Evolutionary conservation across 2,329 filamentous ascomycete genomes (phyloP).

Genomic region (Biscogniauxia marginata): DNA sequence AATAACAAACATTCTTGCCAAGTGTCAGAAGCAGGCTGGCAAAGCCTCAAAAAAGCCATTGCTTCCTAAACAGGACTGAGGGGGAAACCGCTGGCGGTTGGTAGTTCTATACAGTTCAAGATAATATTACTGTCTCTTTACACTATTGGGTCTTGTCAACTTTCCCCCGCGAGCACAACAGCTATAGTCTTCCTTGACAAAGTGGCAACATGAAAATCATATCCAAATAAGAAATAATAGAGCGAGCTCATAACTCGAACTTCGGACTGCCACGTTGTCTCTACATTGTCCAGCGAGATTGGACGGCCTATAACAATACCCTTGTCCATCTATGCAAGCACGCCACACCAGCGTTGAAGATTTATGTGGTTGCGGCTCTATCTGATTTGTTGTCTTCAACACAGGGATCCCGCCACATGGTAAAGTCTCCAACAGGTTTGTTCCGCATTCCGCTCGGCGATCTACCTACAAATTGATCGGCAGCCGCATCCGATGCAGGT

Average conservation of each 20-base stretch:
- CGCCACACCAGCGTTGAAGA: background rate
- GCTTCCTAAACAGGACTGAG: too few relatives aligned
- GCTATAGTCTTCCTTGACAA: too few relatives aligned
- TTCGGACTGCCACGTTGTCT: background rate
- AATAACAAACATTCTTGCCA: too few relatives aligned
- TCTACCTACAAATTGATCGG: background rate
- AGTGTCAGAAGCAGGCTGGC: too few relatives aligned
- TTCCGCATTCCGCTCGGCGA: background rate
- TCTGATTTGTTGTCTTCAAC: background rate
- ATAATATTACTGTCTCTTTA: too few relatives aligned
- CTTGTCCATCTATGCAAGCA: background rate
- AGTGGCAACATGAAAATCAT: background rate
- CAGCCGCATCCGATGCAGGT: background rate
- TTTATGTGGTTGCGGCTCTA: background rate
- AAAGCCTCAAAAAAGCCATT: too few relatives aligned
- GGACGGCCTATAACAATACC: background rate
- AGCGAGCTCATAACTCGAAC: background rate
- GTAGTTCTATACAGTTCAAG: too few relatives aligned
- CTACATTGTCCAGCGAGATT: background rate
- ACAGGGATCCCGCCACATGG: background rate
- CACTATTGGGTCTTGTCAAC: too few relatives aligned
- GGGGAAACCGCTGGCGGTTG: too few relatives aligned
- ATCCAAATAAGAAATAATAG: background rate
- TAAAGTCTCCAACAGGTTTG: background rate
- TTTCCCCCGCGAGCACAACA: too few relatives aligned